These are phyloP conservation scores for Arabis alpina DNA, from an alignment of 345 rosid species.

Conservation along the genomic window DNA sequence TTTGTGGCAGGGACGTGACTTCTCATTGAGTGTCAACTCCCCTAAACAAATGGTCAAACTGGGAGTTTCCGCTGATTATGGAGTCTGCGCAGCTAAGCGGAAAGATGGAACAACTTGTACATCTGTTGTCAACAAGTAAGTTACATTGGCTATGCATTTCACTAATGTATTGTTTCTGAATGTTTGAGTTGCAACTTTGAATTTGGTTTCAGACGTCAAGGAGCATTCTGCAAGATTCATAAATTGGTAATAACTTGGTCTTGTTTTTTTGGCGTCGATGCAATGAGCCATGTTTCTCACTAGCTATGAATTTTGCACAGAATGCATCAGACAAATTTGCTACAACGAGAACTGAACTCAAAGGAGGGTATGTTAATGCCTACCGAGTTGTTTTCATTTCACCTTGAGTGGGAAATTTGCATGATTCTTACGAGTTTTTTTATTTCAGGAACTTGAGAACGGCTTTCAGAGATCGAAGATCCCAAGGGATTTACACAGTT, in stretches of 20 bases:
- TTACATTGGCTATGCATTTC: constrained; percentile 16
- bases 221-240: constrained; percentile 72
- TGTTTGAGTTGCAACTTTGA: constrained; percentile 23
- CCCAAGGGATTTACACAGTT: constrained; percentile 70
- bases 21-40: constrained; percentile 71
- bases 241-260: constrained; percentile 37
- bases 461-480: constrained; percentile 55
- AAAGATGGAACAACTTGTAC: constrained; percentile 82
- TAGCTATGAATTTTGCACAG: constrained; percentile 44
- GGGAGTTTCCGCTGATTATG: constrained; percentile 83
- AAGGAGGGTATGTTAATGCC: constrained; percentile 79
- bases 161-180: constrained; percentile 3
- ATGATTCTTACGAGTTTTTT: not conserved
- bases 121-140: constrained; percentile 73
- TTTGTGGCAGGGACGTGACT: constrained; percentile 62
- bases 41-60: constrained; percentile 73
- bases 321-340: constrained; percentile 70
- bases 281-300: constrained; percentile 15
- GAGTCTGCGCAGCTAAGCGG: constrained; percentile 80
- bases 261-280: constrained; percentile 26
- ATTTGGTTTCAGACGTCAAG: constrained; percentile 65
- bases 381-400: constrained; percentile 20
- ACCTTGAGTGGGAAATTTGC: not conserved
- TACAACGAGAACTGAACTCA: constrained; percentile 66
- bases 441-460: constrained; percentile 65